Evolutionary conservation across 345 rosid genomes (phyloP), one percentile per base, ranked within the genome.

Genomic region (Gossypium australe): DNA sequence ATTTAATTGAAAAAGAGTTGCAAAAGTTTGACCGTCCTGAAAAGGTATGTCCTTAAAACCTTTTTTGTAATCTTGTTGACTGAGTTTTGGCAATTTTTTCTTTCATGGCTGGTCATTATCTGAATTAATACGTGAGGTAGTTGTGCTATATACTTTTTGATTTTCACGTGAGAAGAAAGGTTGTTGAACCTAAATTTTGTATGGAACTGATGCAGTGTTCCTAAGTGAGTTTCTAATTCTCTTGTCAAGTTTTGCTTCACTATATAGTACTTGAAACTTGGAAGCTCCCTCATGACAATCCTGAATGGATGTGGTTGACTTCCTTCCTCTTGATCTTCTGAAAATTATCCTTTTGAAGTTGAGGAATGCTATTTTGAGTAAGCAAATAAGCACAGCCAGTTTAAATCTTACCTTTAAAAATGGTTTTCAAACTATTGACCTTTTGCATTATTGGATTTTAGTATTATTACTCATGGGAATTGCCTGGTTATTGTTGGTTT

Each of bases 1-100:
- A 89, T 80, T 79, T 94, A 75, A 92, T 91, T 76, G 90, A 91
- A 79, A 84, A 87, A 75, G 97, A 94, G 83, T 78, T 94, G 76
- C 75, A 29, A 66, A 89, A 80, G 51, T 92, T 92, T 88, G 94
- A 74, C 72, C 27, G 51, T 71, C 93, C 94, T 75, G 88, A 85
- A 78, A 81, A 92, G 98, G 98, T 89, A 85, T 24, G 29, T 29
- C 67, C 47, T 67, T 62, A 61, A 44, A 45, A 38, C 17, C 34
- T 44, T 11, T 65, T 16, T 3, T 49, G 56, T 24, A 44, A 69
- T 58, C 34, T 27, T 70, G 63, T 47, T 75, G 9, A 11, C 61
- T 16, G 47, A 53, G 14, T 49, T 78, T 59, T 17, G 74, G 24
- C 12, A 45, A 51, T 14, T 25, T 49, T 9, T 45, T 24, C 59